Conservation (phyloP, 2,329 filamentous ascomycete genomes). For the Epichloe scottii region DNA sequence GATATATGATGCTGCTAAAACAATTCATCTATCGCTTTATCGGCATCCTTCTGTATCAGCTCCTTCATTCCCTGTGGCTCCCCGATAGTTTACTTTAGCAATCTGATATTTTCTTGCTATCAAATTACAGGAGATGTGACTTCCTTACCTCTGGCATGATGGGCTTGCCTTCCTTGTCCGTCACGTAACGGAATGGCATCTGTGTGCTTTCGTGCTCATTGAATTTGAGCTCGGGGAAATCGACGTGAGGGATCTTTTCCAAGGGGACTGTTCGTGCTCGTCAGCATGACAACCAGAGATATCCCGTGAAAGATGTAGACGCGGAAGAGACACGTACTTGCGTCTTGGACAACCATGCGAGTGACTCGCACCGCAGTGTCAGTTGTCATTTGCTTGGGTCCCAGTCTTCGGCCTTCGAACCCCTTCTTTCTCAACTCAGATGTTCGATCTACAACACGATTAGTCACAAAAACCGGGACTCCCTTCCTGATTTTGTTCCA, state of each 20-base stretch:
- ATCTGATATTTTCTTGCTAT: background rate
- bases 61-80: slow-evolving; percentile 73
- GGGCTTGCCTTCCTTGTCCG: slow-evolving; percentile 57
- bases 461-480: slow-evolving; percentile 1
- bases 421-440: slow-evolving; percentile 93
- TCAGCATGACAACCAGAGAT: background rate
- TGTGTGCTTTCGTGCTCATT: slow-evolving; percentile 87
- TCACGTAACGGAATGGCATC: slow-evolving; percentile 97
- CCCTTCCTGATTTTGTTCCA: background rate
- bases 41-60: slow-evolving; percentile 82
- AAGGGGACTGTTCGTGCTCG: slow-evolving; percentile 47
- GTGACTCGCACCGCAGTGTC: slow-evolving; percentile 94
- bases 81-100: slow-evolving; percentile 11
- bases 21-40: slow-evolving; percentile 81
- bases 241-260: slow-evolving; percentile 67
- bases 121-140: background rate
- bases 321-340: slow-evolving; percentile 41
- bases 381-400: slow-evolving; percentile 94
- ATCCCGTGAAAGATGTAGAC: background rate
- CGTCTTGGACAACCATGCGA: slow-evolving; percentile 73
- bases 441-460: slow-evolving; percentile 59
- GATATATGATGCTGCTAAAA: slow-evolving; percentile 35
- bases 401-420: slow-evolving; percentile 74
- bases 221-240: slow-evolving; percentile 81
- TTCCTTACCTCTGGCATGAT: slow-evolving; percentile 76